phyloP scores from a whole-genome alignment of 768 basidiomycete species.

The Boletus rubescentipes region DNA sequence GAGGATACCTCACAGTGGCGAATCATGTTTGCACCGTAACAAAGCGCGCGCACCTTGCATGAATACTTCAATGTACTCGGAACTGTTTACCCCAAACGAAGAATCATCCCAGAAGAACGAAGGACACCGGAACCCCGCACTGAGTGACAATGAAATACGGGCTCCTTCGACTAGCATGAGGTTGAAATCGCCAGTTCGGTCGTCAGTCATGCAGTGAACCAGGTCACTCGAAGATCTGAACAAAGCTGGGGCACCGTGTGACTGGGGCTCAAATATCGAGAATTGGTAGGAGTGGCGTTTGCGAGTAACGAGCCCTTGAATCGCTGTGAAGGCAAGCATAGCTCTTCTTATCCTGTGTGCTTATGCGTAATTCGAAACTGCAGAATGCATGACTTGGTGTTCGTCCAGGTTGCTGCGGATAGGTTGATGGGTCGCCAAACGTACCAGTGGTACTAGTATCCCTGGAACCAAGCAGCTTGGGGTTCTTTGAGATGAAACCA shows the following conservation, averaged over 20 bases:
- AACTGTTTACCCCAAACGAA: background rate
- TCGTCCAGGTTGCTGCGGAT: background rate
- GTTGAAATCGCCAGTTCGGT: background rate
- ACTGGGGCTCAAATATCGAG: background rate
- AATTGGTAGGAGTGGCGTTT: slow-evolving; percentile 5
- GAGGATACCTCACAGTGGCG: background rate
- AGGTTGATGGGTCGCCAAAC: background rate
- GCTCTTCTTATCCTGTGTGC: background rate
- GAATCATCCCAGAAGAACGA: background rate
- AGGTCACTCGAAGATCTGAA: background rate
- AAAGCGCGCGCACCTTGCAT: background rate
- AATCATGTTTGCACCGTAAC: background rate
- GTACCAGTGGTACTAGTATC: no score
- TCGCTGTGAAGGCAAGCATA: slow-evolving; percentile 10
- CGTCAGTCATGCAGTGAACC: background rate
- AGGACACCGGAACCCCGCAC: background rate
- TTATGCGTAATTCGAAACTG: background rate
- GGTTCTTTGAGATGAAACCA: no score
- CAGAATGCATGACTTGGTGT: background rate
- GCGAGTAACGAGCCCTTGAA: background rate
- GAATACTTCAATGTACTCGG: background rate
- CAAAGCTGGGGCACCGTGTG: background rate
- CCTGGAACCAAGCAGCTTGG: background rate
- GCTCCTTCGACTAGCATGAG: background rate
- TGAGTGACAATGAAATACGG: background rate